Base-by-base conservation (phyloP, 768 basidiomycete species). In the Boletus rubroflammeus region DNA sequence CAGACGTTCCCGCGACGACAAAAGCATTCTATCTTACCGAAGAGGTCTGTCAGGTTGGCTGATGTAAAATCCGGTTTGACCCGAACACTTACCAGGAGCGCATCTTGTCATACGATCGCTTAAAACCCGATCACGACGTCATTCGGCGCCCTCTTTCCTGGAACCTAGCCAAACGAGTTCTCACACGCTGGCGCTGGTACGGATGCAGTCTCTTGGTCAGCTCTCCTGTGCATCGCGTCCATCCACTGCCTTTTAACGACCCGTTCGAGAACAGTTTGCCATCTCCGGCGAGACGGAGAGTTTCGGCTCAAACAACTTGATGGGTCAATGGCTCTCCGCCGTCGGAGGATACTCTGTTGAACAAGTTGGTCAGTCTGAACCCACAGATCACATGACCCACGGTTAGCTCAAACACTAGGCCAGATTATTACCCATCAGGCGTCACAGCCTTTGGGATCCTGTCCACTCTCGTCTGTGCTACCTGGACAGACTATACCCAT, bases 311-410 rank as follows among this genome's bases (percentile, higher is more conserved):
- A 87, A 86, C 62, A 86, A 85, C 69, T 67, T 86, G 36, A 87
- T 86, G 86, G 83, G 84, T 10, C 85, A 85, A 64, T 86, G 83
- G 81, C 72, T 86, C 40, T 82, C 82, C 60, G 77, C 81, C 13
- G 75, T 81, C 14, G 80, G 82, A 9, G 81, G 79, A 6, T 86
- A 81, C 62, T 79, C 82, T 11, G 78, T 86, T 4, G 81, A 84
- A 57, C 82, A 86, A 64, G 80, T 79, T 6, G 81, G 82, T 81
- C 51, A 26, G 68, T 65, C 23, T 40, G 23, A 46, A 44, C 14
- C 14, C 19, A 40, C 34, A 52, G 29, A 26, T 34, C 29, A 51
- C 26, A 26, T 32, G 34, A 23, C 10, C 26, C 26, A 5, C 15
- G 11, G 21, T 23, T 13, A 9, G 44, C 55, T 54, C 36, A n/a